Conservation (phyloP, 345 rosid species). For the Linum trigynum region DNA sequence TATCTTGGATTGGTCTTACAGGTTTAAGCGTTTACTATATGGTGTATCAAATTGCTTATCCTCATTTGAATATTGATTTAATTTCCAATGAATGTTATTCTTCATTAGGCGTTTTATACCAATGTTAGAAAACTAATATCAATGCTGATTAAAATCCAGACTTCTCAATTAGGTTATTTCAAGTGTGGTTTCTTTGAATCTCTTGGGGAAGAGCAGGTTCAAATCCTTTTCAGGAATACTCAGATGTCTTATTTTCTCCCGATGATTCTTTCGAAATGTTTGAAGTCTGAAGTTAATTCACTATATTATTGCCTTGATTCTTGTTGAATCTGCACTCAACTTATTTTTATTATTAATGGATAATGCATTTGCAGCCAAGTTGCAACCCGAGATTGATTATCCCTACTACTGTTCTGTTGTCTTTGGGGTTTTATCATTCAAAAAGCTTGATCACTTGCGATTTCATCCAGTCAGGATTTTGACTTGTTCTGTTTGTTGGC, state of each 20-base stretch:
- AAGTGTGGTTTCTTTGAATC: constrained; percentile 4
- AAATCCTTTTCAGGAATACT: neutral
- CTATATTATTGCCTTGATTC: neutral
- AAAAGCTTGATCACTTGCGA: neutral
- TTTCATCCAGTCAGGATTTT: constrained; percentile 3
- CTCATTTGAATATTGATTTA: neutral
- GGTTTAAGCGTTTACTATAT: constrained; percentile 31
- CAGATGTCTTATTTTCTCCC: neutral
- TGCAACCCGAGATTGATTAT: neutral
- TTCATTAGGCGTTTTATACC: too few relatives aligned
- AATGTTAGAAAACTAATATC: neutral
- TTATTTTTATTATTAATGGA: too few relatives aligned
- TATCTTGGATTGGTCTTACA: constrained; percentile 97
- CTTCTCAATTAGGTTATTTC: neutral
- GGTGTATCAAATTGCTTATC: neutral
- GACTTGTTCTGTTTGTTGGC: constrained; percentile 25
- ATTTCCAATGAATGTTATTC: neutral
- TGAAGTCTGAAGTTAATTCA: neutral
- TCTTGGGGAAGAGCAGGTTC: neutral
- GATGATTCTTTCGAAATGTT: neutral
- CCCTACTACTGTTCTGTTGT: neutral
- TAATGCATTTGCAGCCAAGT: neutral
- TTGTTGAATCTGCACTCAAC: too few relatives aligned
- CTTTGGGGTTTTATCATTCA: neutral
- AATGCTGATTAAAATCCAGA: neutral